phyloP scores from a whole-genome alignment of 306 rosid genomes.

The Lotus japonicus region DNA sequence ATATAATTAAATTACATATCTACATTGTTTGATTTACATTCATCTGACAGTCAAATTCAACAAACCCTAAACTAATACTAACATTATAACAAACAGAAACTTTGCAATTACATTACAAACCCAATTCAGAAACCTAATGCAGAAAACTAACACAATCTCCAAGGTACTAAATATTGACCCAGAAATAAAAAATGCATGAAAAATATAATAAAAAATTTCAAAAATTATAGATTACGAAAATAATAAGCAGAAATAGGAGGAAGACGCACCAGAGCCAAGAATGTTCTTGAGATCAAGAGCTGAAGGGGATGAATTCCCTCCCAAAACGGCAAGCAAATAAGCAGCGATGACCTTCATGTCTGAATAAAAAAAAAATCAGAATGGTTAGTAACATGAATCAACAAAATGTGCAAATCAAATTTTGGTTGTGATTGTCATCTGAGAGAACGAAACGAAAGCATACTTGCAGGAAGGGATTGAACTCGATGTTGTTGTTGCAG shows the following conservation, averaged over 20 bases:
- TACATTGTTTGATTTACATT: not conserved
- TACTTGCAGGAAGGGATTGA: conserved; percentile 3
- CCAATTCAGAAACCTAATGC: not conserved
- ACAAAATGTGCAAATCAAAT: not conserved
- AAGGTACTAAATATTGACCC: not conserved
- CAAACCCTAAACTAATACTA: not conserved
- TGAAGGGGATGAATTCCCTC: conserved; percentile 53
- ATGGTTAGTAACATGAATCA: not conserved
- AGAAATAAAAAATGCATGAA: not conserved
- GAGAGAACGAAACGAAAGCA: not conserved
- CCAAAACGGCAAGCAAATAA: conserved; percentile 60
- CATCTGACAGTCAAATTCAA: not conserved
- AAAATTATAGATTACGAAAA: no score
- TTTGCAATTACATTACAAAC: not conserved
- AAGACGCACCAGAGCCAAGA: conserved; percentile 24
- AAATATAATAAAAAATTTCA: not conserved
- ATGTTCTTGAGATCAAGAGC: conserved; percentile 35
- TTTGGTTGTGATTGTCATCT: not conserved
- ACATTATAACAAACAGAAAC: not conserved
- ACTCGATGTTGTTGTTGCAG: not conserved
- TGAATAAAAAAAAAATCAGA: not conserved
- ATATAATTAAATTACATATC: not conserved
- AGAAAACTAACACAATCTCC: no score
- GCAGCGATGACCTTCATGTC: conserved; percentile 67
- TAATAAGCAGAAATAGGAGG: not conserved